These are phyloP conservation scores for Leccinellum rugosiceps DNA, from an alignment of 768 basidiomycete genomes.

Conservation along the genomic window DNA sequence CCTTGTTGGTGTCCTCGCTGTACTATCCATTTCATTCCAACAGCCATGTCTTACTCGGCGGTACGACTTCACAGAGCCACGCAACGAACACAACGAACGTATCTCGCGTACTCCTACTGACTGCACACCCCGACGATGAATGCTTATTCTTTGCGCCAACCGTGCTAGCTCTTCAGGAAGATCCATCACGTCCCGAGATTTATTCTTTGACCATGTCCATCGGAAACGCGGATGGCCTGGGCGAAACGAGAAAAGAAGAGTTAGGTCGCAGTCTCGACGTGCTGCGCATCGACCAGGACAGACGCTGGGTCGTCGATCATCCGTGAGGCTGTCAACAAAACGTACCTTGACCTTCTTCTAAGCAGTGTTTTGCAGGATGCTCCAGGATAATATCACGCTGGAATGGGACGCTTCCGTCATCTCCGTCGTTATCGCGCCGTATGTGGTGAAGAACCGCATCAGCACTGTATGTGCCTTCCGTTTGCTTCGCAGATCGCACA, in stretches of 20 bases:
- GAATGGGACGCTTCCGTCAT: constrained; percentile 63
- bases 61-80: neutral
- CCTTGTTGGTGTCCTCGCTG: constrained; percentile 20
- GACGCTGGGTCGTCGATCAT: constrained; percentile 63
- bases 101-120: constrained; percentile 59
- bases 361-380: constrained; percentile 39
- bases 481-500: neutral
- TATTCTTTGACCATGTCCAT: constrained; percentile 72
- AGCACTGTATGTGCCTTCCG: constrained; percentile 47
- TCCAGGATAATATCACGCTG: constrained; percentile 72
- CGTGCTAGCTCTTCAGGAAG: constrained; percentile 48
- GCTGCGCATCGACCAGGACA: constrained; percentile 56
- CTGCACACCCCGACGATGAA: constrained; percentile 95
- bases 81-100: neutral
- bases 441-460: constrained; percentile 57
- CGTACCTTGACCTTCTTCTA: constrained; percentile 7
- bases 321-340: constrained; percentile 48
- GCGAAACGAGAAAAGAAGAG: constrained; percentile 56
- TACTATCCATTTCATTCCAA: constrained; percentile 27
- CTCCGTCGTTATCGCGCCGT: constrained; percentile 54
- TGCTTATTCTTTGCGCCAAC: constrained; percentile 93
- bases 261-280: constrained; percentile 60
- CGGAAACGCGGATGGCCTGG: constrained; percentile 80
- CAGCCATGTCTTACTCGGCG: constrained; percentile 16
- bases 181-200: constrained; percentile 32